Conservation (phyloP, 768 basidiomycete species). For the Neoboletus magnificus region DNA sequence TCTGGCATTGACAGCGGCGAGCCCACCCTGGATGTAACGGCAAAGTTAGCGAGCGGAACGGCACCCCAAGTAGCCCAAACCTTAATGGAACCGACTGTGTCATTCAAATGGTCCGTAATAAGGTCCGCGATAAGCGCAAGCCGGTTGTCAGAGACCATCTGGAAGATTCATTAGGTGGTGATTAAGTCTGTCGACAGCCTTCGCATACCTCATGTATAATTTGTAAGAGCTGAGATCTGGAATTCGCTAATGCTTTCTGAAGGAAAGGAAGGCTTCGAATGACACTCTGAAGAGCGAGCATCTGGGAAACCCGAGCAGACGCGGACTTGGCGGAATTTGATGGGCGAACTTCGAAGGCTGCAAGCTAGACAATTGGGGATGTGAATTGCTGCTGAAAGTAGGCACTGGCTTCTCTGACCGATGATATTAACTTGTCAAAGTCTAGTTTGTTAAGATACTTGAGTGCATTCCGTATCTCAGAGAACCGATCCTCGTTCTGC, state of each 20-base stretch:
- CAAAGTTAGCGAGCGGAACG: not conserved
- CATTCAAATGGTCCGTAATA: constrained; percentile 67
- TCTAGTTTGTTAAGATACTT: constrained; percentile 77
- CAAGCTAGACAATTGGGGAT: constrained; percentile 47
- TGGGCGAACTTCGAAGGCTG: constrained; percentile 55
- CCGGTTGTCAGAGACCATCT: constrained; percentile 78
- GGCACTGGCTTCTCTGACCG: constrained; percentile 37
- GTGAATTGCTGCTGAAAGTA: not conserved
- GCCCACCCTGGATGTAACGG: constrained; percentile 49
- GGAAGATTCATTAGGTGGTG: not conserved
- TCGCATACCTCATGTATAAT: constrained; percentile 56
- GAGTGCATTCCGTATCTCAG: constrained; percentile 62
- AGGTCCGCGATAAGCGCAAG: constrained; percentile 58
- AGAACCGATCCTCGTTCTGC: constrained; percentile 71
- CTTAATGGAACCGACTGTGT: constrained; percentile 59
- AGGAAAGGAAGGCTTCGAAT: constrained; percentile 66
- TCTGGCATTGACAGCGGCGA: constrained; percentile 70
- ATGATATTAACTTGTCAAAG: constrained; percentile 80
- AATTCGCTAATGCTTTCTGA: constrained; percentile 56
- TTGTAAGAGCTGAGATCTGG: constrained; percentile 55
- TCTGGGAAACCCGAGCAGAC: constrained; percentile 66
- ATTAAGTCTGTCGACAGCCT: not conserved
- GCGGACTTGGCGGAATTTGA: constrained; percentile 59
- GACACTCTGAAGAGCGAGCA: constrained; percentile 74
- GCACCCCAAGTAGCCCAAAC: constrained; percentile 33